Evolutionary conservation across 1,284 basidiomycete species (phyloP).

Genomic region (Pseudozyma sp.): DNA sequence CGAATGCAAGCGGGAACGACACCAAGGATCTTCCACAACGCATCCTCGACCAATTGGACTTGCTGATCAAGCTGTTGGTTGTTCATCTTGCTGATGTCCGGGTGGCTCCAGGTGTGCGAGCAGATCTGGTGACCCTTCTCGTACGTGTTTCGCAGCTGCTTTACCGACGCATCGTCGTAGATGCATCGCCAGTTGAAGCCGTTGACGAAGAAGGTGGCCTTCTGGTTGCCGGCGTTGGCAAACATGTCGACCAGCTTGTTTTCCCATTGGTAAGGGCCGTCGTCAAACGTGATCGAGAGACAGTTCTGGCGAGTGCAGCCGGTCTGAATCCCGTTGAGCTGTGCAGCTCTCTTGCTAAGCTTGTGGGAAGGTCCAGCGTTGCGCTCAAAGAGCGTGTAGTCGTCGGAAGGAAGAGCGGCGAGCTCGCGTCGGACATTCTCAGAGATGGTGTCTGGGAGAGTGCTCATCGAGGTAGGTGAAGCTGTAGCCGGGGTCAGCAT

Average conservation of each 20-base stretch:
- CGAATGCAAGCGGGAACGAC: constrained; percentile 57
- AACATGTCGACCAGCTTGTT: constrained; percentile 43
- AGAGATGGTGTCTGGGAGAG: constrained; percentile 38
- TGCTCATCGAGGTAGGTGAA: constrained; percentile 32
- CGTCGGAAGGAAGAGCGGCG: not conserved
- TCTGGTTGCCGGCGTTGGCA: constrained; percentile 30
- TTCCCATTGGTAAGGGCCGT: constrained; percentile 53
- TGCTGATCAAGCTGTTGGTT: constrained; percentile 50
- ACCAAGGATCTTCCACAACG: constrained; percentile 60
- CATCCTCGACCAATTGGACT: constrained; percentile 57
- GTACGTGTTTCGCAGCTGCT: constrained; percentile 36
- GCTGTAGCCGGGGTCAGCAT: constrained; percentile 20
- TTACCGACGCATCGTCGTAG: constrained; percentile 37
- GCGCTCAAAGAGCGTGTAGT: constrained; percentile 32
- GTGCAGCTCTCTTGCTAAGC: constrained; percentile 25
- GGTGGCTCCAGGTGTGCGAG: constrained; percentile 57
- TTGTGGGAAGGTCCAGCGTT: not conserved
- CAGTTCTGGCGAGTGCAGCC: constrained; percentile 34
- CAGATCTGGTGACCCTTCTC: constrained; percentile 53
- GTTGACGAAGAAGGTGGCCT: constrained; percentile 62
- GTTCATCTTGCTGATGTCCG: constrained; percentile 40
- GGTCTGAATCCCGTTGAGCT: constrained; percentile 31
- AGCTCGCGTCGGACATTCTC: constrained; percentile 37
- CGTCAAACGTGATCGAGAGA: constrained; percentile 59
- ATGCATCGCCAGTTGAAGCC: constrained; percentile 61